Evolutionary conservation across 1,139 yeast genomes (phyloP).

Genomic region (Saccharomyces hybrid): DNA sequence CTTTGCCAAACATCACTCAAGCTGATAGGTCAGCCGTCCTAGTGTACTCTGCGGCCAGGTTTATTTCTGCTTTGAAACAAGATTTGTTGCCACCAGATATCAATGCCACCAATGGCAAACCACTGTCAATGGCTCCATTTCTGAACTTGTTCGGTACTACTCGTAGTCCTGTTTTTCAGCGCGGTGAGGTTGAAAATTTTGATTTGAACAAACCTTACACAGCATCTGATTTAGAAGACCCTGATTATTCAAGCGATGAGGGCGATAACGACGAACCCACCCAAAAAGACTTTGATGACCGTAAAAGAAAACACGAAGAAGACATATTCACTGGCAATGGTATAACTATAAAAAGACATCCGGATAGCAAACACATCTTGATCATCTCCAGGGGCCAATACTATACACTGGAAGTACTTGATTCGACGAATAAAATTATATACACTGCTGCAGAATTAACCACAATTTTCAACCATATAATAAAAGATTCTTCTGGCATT

Average conservation of each 20-base stretch:
- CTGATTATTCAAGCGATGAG: slow-evolving; percentile 3
- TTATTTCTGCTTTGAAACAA: slow-evolving; percentile 50
- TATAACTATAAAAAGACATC: slow-evolving; percentile 33
- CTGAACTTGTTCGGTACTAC: slow-evolving; percentile 61
- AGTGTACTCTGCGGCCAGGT: slow-evolving; percentile 58
- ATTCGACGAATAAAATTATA: slow-evolving; percentile 36
- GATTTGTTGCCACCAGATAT: slow-evolving; percentile 50
- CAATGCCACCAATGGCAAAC: slow-evolving; percentile 42
- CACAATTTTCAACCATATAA: slow-evolving; percentile 42
- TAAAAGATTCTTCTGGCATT: slow-evolving; percentile 41
- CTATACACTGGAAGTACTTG: slow-evolving; percentile 52
- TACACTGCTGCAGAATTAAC: slow-evolving; percentile 54
- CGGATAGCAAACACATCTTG: slow-evolving; percentile 44
- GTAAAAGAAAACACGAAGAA: slow-evolving; percentile 5
- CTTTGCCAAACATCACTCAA: slow-evolving; percentile 57
- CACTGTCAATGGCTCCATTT: slow-evolving; percentile 63
- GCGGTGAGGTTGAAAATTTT: slow-evolving; percentile 27
- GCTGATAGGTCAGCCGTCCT: slow-evolving; percentile 60
- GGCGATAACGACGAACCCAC: slow-evolving; percentile 6
- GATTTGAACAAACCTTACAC: slow-evolving; percentile 27
- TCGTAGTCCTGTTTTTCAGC: slow-evolving; percentile 43
- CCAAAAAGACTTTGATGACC: not conserved
- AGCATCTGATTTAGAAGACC: slow-evolving; percentile 25
- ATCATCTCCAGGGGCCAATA: slow-evolving; percentile 57
- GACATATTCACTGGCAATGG: slow-evolving; percentile 31